Base-by-base conservation (phyloP, 345 rosid genomes). In the Boechera retrofracta region DNA sequence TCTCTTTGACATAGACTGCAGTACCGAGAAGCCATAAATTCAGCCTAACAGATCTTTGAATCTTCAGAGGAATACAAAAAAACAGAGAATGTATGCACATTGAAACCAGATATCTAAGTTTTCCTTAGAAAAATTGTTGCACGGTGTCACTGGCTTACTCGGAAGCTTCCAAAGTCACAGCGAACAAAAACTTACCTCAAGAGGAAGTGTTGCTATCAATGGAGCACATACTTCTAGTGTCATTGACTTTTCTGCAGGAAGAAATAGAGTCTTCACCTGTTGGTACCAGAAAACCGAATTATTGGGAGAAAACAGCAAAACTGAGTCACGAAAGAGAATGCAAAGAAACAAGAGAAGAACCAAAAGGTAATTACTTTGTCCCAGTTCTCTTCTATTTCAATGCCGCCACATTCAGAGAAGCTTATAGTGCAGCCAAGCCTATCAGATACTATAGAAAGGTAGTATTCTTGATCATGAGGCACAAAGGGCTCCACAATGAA, bases 361-460 rank as follows among this genome's bases (percentile, higher is more conserved):
- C 33, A 57, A 64, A 55, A 24, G 41, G 15, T 7, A 24, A 56
- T 72, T 72, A 92, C 99, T 88, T 95, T 92, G 84, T 91, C 97
- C 99, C 97, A 95, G 64, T 95, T 95, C 83, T 91, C 99, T 89
- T 95, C 99, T 63, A 95, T 92, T 42, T 95, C 99, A 82, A 92
- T 91, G 7, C 99, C 99, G 2, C 98, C 98, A 71, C 97, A 95
- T 80, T 96, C 98, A 21, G 97, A 96, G 80, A 91, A 96, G 81
- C 91, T 89, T 75, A 93, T 80, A 69, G 91, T 89, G 79, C 87
- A 80, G 47, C 98, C 96, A 72, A 93, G 97, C 86, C 99, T 91
- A 36, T 96, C 98, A 13, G 98, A 96, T 36, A 91, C 89, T 9
- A 96, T 74, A 24, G 92, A 88, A 69, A 93, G 89, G 80, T 91